Conservation (phyloP, 176 grass and related monocot species). For the Guadua angustifolia region DNA sequence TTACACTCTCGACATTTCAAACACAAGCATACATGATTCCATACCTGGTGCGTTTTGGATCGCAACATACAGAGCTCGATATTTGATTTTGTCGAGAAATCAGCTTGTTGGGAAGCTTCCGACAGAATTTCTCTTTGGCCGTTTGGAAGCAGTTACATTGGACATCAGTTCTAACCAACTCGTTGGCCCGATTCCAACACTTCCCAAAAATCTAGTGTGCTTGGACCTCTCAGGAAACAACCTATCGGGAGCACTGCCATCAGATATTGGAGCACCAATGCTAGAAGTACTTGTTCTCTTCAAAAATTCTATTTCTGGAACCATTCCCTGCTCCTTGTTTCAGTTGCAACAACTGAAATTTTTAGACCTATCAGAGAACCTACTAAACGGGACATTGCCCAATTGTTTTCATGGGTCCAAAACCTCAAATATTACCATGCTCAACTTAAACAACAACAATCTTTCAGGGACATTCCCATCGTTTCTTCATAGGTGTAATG, state of each 20-base stretch:
- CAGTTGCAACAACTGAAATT: background rate
- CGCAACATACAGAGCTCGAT: background rate
- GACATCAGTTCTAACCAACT: background rate
- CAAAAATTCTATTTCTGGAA: slow-evolving; percentile 15
- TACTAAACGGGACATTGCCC: slow-evolving; percentile 8
- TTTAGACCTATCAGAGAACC: slow-evolving; percentile 14
- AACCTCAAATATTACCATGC: background rate
- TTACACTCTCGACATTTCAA: slow-evolving; percentile 17
- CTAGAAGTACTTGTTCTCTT: no score
- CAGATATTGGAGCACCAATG: no score
- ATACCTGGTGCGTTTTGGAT: background rate
- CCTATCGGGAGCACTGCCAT: background rate
- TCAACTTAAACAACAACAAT: slow-evolving; percentile 6
- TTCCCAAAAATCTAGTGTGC: background rate
- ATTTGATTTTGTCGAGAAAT: background rate
- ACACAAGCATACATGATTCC: background rate
- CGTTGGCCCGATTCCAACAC: slow-evolving; percentile 10
- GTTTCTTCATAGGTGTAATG: background rate
- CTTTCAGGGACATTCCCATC: background rate
- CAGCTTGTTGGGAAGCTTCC: background rate
- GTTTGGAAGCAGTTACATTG: background rate
- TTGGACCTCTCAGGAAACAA: slow-evolving; percentile 21
- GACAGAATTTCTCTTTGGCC: background rate
- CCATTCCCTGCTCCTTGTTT: background rate
- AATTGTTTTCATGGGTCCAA: background rate